Evolutionary conservation across 257 asterid species (phyloP).

Genomic region (Solanum habrochaites): DNA sequence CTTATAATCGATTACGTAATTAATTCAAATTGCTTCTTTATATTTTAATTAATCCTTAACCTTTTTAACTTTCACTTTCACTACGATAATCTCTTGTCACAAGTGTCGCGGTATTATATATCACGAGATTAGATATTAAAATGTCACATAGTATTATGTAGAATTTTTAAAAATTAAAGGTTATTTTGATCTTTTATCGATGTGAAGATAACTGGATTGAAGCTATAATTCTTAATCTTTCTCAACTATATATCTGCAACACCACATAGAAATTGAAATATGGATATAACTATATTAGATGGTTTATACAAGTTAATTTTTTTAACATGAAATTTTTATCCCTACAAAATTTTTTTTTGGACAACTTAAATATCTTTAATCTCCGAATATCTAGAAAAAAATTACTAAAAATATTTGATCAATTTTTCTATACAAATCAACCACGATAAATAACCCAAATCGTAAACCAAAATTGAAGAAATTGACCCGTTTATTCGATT

Average conservation of each 20-base stretch:
- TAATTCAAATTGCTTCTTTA: neutral
- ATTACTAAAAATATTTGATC: no score
- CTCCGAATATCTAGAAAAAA: no score
- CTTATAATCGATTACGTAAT: neutral
- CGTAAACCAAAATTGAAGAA: neutral
- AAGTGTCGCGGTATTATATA: no score
- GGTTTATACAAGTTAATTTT: neutral
- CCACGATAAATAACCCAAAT: no score
- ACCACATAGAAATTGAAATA: neutral
- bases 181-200: no score
- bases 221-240: neutral
- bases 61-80: neutral
- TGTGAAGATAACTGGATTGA: neutral
- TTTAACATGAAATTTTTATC: no score
- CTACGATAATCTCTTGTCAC: neutral
- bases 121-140: no score
- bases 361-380: no score
- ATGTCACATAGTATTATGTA: neutral
- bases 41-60: neutral
- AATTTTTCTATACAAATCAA: no score
- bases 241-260: neutral
- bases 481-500: neutral
- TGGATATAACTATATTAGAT: neutral
- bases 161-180: neutral
- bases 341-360: no score